phyloP scores from a whole-genome alignment of 495 filamentous ascomycete genomes.

The Xylaria castorea region DNA sequence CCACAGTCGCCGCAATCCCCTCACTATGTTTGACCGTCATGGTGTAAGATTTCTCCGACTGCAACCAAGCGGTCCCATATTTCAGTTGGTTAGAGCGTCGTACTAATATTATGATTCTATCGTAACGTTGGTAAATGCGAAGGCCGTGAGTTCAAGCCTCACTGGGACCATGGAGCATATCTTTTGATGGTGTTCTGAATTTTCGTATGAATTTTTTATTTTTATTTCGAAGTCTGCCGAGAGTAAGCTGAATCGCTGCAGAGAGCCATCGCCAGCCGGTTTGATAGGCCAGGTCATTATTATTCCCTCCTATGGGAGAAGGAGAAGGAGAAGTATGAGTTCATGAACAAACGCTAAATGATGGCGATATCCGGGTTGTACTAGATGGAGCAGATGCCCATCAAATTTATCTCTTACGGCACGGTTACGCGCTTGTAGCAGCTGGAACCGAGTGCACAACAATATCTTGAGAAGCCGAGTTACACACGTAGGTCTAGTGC shows the following conservation, averaged over 20 bases:
- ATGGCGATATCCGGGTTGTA: too few species aligned
- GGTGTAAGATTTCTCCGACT: neutral
- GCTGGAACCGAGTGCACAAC: too few species aligned
- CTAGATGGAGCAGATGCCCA: too few species aligned
- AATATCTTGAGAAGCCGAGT: too few species aligned
- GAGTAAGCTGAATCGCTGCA: neutral
- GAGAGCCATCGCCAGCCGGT: too few species aligned
- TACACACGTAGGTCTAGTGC: too few species aligned
- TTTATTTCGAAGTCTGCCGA: neutral
- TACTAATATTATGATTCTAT: conserved; percentile 19
- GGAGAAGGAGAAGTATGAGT: too few species aligned
- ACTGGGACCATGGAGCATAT: conserved; percentile 19
- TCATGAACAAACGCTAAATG: too few species aligned
- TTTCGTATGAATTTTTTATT: neutral
- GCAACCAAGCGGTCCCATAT: conserved; percentile 17
- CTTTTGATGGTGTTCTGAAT: neutral
- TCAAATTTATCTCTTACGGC: too few species aligned
- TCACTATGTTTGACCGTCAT: neutral
- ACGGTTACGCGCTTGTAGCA: too few species aligned
- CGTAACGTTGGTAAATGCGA: conserved; percentile 24
- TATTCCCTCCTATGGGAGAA: too few species aligned
- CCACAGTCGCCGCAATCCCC: neutral
- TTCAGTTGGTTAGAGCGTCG: conserved; percentile 28
- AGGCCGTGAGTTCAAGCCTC: conserved; percentile 26
- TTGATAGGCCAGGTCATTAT: too few species aligned